These are phyloP conservation scores for Dendrobium officinale DNA, from an alignment of 106 monocot species.

Conservation along the genomic window DNA sequence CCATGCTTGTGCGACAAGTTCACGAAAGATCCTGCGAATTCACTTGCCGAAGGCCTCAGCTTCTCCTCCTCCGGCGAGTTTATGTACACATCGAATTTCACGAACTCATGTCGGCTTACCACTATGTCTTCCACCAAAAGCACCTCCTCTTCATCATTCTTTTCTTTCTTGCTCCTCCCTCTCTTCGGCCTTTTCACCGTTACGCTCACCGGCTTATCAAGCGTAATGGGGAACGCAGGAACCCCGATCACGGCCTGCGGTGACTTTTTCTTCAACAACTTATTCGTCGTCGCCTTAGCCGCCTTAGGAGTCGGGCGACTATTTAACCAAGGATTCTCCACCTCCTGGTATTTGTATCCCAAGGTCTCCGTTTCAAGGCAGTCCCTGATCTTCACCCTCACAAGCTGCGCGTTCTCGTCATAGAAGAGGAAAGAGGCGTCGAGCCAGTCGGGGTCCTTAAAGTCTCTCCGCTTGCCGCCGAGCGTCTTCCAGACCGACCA, in stretches of 20 bases:
- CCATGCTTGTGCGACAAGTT: conserved; percentile 34
- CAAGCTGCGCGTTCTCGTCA: conserved; percentile 15
- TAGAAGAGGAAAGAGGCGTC: conserved; percentile 14
- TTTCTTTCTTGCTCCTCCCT: conserved; percentile 12
- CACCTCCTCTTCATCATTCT: conserved; percentile 27
- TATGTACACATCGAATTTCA: conserved; percentile 47
- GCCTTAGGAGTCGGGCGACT: neutral
- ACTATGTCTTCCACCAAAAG: conserved; percentile 27
- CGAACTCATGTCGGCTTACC: conserved; percentile 1
- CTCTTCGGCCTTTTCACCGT: conserved; percentile 5
- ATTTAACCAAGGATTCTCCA: conserved; percentile 11
- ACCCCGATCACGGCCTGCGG: too few relatives aligned
- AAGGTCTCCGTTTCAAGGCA: neutral
- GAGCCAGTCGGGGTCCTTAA: conserved; percentile 18
- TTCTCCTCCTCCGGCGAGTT: conserved; percentile 19
- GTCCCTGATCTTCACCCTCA: conserved; percentile 17
- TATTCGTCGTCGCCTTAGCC: neutral
- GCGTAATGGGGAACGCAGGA: neutral
- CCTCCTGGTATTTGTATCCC: conserved; percentile 12
- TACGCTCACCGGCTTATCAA: neutral
- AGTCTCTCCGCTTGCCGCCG: conserved; percentile 2
- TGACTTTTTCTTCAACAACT: neutral
- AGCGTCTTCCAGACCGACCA: conserved; percentile 37
- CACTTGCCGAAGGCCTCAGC: conserved; percentile 20
- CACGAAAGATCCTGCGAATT: conserved; percentile 58